phyloP scores from a whole-genome alignment of 139 green algal species.

The Asterochloris sp. region DNA sequence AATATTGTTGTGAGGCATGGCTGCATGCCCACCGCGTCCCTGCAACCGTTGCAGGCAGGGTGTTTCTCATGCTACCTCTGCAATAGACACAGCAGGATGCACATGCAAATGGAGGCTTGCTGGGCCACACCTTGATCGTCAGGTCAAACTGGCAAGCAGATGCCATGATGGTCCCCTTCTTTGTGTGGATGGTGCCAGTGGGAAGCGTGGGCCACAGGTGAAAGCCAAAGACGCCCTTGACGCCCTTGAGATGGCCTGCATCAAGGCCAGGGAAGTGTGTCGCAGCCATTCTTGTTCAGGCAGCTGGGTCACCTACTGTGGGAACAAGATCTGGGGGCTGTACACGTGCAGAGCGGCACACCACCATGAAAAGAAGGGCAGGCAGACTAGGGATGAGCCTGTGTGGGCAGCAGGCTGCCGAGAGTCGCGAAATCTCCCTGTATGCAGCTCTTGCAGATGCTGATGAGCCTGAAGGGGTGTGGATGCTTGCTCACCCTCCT shows the following conservation, averaged over 20 bases:
- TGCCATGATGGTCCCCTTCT: constrained; percentile 77
- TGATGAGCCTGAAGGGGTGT: not conserved
- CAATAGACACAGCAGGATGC: too few species aligned
- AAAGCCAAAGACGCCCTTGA: constrained; percentile 62
- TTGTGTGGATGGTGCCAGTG: constrained; percentile 57
- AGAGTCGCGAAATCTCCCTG: too few species aligned
- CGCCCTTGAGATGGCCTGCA: constrained; percentile 46
- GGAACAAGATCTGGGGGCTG: too few species aligned
- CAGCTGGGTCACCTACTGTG: too few species aligned
- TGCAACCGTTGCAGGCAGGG: too few species aligned
- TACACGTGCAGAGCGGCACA: too few species aligned
- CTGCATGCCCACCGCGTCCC: constrained; percentile 80
- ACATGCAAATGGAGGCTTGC: too few species aligned
- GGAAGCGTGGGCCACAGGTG: constrained; percentile 77
- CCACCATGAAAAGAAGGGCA: too few species aligned
- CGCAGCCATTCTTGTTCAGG: too few species aligned
- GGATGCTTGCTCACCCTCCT: constrained; percentile 28
- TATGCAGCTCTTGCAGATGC: not conserved
- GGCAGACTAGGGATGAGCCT: too few species aligned
- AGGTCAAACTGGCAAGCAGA: constrained; percentile 64
- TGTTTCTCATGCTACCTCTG: too few species aligned
- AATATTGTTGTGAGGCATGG: constrained; percentile 73
- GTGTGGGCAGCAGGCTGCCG: too few species aligned
- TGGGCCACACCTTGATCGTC: constrained; percentile 24
- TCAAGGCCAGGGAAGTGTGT: not conserved